These are phyloP conservation scores for Umbellularia californica DNA, from an alignment of 164 flowering plant genomes.

Conservation along the genomic window DNA sequence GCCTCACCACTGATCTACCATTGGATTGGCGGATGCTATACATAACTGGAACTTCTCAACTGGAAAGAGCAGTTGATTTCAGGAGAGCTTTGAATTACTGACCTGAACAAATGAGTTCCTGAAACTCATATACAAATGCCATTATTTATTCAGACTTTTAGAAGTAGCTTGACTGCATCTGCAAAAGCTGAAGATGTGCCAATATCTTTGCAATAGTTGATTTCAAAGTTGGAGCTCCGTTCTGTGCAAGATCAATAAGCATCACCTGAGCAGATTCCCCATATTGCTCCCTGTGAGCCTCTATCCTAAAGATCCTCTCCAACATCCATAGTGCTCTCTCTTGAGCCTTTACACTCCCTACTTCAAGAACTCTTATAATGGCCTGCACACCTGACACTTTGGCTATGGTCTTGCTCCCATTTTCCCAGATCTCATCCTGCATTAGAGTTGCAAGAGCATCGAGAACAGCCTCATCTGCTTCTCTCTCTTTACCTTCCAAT, in stretches of 20 bases:
- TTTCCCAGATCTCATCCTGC: slow-evolving; percentile 66
- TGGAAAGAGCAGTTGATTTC: not conserved
- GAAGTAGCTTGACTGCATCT: slow-evolving; percentile 78
- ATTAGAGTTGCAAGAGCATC: slow-evolving; percentile 61
- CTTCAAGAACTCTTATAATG: slow-evolving; percentile 42
- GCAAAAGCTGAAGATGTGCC: slow-evolving; percentile 80
- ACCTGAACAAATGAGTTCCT: not conserved
- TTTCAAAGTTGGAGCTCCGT: slow-evolving; percentile 48
- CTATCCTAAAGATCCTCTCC: slow-evolving; percentile 62
- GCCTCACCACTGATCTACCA: too few species aligned
- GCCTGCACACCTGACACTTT: slow-evolving; percentile 44
- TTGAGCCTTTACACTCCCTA: slow-evolving; percentile 51
- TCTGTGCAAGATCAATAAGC: slow-evolving; percentile 71
- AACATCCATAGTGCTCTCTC: slow-evolving; percentile 74
- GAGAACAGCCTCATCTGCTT: slow-evolving; percentile 72
- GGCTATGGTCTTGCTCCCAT: slow-evolving; percentile 51
- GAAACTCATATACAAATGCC: not conserved
- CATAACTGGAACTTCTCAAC: not conserved
- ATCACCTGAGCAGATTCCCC: slow-evolving; percentile 62
- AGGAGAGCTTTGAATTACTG: not conserved
- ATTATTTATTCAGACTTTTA: slow-evolving; percentile 14
- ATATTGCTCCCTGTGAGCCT: slow-evolving; percentile 41
- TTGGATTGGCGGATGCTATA: too few species aligned
- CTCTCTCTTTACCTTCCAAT: slow-evolving; percentile 57
- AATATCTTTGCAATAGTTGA: slow-evolving; percentile 53